Conservation (phyloP, 257 asterid species). For the Capsicum chinense region DNA sequence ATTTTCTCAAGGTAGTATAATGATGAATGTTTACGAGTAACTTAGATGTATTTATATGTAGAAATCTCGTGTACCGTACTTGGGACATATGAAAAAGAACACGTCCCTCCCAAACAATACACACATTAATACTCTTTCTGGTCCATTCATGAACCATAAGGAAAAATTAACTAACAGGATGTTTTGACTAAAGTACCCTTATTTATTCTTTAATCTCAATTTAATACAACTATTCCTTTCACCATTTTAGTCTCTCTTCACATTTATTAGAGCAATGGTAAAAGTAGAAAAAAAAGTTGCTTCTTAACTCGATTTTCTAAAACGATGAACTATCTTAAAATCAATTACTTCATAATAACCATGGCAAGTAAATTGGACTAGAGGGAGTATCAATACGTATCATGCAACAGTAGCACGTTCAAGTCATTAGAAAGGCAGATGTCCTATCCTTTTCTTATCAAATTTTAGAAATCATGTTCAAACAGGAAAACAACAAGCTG, state of each 20-base stretch:
- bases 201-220: background rate
- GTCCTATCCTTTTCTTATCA: background rate
- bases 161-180: background rate
- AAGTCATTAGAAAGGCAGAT: background rate
- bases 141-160: background rate
- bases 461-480: background rate
- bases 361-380: background rate
- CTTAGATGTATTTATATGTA: background rate
- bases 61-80: background rate
- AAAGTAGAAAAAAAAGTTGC: background rate
- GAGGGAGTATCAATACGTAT: background rate
- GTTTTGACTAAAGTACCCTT: background rate
- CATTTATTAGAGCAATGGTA: background rate
- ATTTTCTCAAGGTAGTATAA: background rate
- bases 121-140: background rate
- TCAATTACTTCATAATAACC: background rate
- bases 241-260: background rate
- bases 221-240: background rate
- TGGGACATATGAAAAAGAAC: background rate
- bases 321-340: background rate
- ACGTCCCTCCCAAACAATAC: too few species aligned
- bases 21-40: background rate
- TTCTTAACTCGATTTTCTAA: background rate
- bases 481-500: constrained; percentile 11
- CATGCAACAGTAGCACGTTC: background rate